Evolutionary conservation across 78 protist genomes (phyloP).

Genomic region (Neovahlkampfia damariscottae): DNA sequence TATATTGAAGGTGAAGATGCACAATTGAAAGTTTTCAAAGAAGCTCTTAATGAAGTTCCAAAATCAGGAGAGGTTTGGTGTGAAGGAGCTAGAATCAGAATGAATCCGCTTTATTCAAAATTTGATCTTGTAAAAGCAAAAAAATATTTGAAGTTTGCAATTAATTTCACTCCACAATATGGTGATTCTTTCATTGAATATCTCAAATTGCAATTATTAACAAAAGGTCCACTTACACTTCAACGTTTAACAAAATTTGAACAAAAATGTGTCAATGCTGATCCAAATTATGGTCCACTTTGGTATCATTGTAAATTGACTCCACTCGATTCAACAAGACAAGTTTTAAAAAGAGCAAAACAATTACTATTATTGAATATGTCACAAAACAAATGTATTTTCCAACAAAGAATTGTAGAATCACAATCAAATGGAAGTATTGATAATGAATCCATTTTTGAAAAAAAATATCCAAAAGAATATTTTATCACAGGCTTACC

Average conservation of each 20-base stretch:
- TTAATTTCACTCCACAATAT: conserved; percentile 86
- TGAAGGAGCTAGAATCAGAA: conserved; percentile 79
- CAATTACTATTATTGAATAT: no score
- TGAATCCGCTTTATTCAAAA: conserved; percentile 26
- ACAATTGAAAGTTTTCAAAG: conserved; percentile 34
- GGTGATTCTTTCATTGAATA: conserved; percentile 88
- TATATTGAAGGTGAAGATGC: conserved; percentile 21
- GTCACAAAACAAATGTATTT: no score
- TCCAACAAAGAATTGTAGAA: no score
- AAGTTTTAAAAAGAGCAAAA: conserved; percentile 49
- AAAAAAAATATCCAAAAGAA: no score
- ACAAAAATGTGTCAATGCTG: conserved; percentile 66
- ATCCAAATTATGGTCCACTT: conserved; percentile 83
- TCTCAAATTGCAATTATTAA: conserved; percentile 48
- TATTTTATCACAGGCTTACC: no score
- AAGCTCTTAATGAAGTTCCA: conserved; percentile 57
- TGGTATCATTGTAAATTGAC: conserved; percentile 70
- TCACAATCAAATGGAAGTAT: no score
- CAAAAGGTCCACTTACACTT: conserved; percentile 16
- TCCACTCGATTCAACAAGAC: conserved; percentile 42
- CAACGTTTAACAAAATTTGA: background rate
- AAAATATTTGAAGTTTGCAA: conserved; percentile 64
- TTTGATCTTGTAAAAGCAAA: conserved; percentile 44
- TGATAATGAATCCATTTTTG: no score
- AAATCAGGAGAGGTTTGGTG: conserved; percentile 93